Conservation (phyloP, 768 basidiomycete species). For the Lactifluus rugatus region DNA sequence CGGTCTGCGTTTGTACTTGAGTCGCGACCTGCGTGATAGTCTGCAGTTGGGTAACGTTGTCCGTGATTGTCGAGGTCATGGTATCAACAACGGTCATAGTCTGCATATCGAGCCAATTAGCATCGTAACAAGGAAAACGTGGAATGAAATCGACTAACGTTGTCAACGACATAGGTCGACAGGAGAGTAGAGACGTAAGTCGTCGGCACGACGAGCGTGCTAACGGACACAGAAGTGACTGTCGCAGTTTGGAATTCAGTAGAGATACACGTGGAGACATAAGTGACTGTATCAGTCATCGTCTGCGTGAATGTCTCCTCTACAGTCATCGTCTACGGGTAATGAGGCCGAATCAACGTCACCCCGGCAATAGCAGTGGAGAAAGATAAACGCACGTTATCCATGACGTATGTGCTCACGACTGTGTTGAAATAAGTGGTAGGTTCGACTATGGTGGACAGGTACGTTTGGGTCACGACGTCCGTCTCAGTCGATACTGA, state of each 20-base stretch:
- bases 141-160: conserved; percentile 30
- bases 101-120: conserved; percentile 24
- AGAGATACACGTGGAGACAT: conserved; percentile 39
- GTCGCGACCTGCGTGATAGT: conserved; percentile 34
- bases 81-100: conserved; percentile 53
- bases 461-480: conserved; percentile 45
- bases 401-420: conserved; percentile 47
- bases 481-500: conserved; percentile 45
- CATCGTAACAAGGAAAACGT: neutral
- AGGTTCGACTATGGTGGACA: conserved; percentile 42
- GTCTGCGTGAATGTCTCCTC: conserved; percentile 34
- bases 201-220: conserved; percentile 45
- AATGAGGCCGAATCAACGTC: neutral
- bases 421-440: conserved; percentile 50
- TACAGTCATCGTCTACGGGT: conserved; percentile 43
- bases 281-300: conserved; percentile 29
- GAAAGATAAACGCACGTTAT: conserved; percentile 38
- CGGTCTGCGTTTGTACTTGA: conserved; percentile 33
- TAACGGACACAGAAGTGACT: conserved; percentile 38
- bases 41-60: conserved; percentile 37
- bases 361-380: neutral
- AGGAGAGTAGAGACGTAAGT: conserved; percentile 47
- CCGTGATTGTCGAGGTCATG: conserved; percentile 41
- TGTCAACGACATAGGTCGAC: conserved; percentile 47
- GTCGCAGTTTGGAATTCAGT: conserved; percentile 38